Conservation (phyloP, 306 rosid species). For the Rubus parviflorus region DNA sequence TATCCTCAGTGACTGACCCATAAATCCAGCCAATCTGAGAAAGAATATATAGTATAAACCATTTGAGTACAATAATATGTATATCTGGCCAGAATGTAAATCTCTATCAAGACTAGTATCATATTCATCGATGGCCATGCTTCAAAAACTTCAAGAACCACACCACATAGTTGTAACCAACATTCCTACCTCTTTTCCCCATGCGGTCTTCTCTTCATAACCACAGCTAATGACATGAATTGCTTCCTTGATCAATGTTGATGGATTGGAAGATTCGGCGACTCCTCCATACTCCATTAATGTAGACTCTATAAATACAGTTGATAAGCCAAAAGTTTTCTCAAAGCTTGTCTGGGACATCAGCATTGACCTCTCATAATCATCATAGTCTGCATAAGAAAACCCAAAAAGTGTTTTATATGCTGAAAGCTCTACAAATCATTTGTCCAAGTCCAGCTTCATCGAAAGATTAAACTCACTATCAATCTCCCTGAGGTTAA, state of each 20-base stretch:
- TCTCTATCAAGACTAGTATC: background rate
- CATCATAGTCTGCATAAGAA: constrained; percentile 75
- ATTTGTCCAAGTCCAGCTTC: constrained; percentile 16
- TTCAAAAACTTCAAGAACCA: background rate
- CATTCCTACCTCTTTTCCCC: constrained; percentile 94
- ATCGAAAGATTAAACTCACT: constrained; percentile 47
- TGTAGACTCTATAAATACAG: constrained; percentile 94
- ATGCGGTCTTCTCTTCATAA: constrained; percentile 93
- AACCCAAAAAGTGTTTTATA: constrained; percentile 19
- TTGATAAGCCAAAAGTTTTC: constrained; percentile 91
- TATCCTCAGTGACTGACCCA: constrained; percentile 97
- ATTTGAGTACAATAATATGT: background rate
- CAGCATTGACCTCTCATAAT: constrained; percentile 93
- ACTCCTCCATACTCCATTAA: constrained; percentile 97
- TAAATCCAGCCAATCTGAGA: constrained; percentile 97
- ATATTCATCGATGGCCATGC: background rate
- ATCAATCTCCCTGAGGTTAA: constrained; percentile 86
- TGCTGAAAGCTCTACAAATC: constrained; percentile 23
- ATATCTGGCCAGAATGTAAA: background rate
- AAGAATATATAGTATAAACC: background rate
- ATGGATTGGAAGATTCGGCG: constrained; percentile 72
- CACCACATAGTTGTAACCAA: constrained; percentile 9
- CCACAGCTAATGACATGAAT: constrained; percentile 96
- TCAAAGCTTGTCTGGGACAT: constrained; percentile 95
- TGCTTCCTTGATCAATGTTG: constrained; percentile 88